Conservation (phyloP, 148 eudicot genomes). For the Silene uniflora region DNA sequence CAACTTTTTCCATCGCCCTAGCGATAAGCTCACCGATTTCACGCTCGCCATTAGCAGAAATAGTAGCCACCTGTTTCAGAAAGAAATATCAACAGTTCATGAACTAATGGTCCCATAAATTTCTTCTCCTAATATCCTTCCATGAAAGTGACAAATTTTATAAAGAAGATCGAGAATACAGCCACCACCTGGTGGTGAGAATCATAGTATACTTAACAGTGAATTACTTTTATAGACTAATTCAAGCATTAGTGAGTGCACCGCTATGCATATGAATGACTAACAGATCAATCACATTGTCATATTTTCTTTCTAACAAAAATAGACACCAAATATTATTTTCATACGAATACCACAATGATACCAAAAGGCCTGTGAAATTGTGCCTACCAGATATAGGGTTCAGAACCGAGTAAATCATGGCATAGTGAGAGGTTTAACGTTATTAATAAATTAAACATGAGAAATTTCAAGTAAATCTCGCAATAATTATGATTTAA, state of each 20-base stretch:
- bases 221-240: neutral
- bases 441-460: too few species aligned
- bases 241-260: too few species aligned
- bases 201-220: neutral
- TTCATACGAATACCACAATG: too few species aligned
- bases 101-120: neutral
- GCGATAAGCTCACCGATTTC: conserved; percentile 92
- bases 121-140: neutral
- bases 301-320: too few species aligned
- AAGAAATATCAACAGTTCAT: neutral
- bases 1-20: conserved; percentile 94
- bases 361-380: too few species aligned
- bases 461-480: too few species aligned
- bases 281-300: too few species aligned
- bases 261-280: too few species aligned
- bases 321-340: too few species aligned
- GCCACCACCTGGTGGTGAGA: neutral
- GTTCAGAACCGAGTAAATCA: neutral
- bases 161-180: too few species aligned
- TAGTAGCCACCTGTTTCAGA: conserved; percentile 70
- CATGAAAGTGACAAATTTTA: too few species aligned
- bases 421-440: conserved; percentile 1
- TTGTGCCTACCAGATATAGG: neutral
- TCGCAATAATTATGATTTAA: too few species aligned
- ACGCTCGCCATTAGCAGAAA: conserved; percentile 91